Percentiles rank a stretch among this genome's conserved stretches.
Conservation (phyloP, 345 rosid genomes). For the Murraya paniculata region DNA sequence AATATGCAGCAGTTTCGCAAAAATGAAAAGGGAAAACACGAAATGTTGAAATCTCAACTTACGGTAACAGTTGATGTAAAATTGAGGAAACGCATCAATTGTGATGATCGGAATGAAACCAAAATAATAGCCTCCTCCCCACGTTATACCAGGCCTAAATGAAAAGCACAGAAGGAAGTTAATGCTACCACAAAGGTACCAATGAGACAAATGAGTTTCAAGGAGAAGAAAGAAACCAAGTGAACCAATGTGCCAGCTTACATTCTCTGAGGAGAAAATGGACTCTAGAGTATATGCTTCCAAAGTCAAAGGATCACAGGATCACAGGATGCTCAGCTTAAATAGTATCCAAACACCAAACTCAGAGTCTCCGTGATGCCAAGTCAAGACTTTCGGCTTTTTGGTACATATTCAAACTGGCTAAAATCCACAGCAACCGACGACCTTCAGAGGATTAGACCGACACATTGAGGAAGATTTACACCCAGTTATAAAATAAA, state of each 20-base stretch:
- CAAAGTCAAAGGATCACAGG: constrained; percentile 4
- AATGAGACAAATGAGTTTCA: background rate
- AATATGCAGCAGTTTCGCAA: background rate
- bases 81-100: background rate
- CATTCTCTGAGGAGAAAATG: background rate
- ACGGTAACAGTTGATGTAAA: background rate
- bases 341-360: constrained; percentile 19
- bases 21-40: constrained; percentile 7
- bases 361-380: constrained; percentile 36
- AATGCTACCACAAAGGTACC: background rate
- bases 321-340: constrained; percentile 8
- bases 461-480: constrained; percentile 8
- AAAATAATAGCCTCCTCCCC: background rate
- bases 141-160: background rate
- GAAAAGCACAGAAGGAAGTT: background rate
- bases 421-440: constrained; percentile 46
- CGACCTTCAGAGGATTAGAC: constrained; percentile 36
- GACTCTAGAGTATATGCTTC: constrained; percentile 4
- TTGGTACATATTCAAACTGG: constrained; percentile 58
- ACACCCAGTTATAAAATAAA: background rate
- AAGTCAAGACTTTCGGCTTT: constrained; percentile 23
- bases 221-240: background rate
- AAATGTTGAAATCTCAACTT: constrained; percentile 10
- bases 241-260: background rate
- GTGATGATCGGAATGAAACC: background rate